A percentile compares a stretch with the other conserved stretches of the same genome.
phyloP scores from a whole-genome alignment of 2,329 filamentous ascomycete species.

The Dothistroma pini region DNA sequence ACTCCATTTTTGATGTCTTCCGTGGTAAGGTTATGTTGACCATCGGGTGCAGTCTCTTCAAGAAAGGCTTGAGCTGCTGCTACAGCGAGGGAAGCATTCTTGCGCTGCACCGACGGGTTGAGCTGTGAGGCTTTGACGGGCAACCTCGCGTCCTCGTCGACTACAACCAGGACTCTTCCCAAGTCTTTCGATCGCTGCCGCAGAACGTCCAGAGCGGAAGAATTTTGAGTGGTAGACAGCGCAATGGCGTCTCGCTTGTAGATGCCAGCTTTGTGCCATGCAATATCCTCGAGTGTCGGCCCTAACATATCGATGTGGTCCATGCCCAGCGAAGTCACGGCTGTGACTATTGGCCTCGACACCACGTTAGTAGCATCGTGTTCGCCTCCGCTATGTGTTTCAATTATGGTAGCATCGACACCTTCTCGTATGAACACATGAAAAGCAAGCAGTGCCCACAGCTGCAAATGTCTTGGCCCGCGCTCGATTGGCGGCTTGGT shows the following conservation, averaged over 20 bases:
- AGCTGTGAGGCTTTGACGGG: conserved; percentile 52
- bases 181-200: conserved; percentile 49
- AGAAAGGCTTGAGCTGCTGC: conserved; percentile 34
- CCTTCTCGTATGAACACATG: conserved; percentile 76
- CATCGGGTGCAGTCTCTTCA: not conserved
- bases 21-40: conserved; percentile 2
- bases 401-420: conserved; percentile 73
- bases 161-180: conserved; percentile 44
- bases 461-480: conserved; percentile 67
- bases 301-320: conserved; percentile 80
- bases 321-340: conserved; percentile 76
- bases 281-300: conserved; percentile 70
- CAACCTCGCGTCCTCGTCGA: conserved; percentile 48
- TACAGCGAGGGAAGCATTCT: conserved; percentile 58
- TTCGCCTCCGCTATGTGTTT: conserved; percentile 90
- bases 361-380: conserved; percentile 89
- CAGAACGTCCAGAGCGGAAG: conserved; percentile 43
- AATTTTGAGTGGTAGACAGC: conserved; percentile 50
- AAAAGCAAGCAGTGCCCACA: conserved; percentile 79
- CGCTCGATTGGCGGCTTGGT: conserved; percentile 59
- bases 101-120: conserved; percentile 58
- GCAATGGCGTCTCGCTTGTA: conserved; percentile 63
- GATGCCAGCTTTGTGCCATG: conserved; percentile 88
- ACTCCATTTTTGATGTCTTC: conserved; percentile 21
- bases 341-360: conserved; percentile 62